Conservation (phyloP, 2,329 filamentous ascomycete species). For the Paraconiothyrium sp. region DNA sequence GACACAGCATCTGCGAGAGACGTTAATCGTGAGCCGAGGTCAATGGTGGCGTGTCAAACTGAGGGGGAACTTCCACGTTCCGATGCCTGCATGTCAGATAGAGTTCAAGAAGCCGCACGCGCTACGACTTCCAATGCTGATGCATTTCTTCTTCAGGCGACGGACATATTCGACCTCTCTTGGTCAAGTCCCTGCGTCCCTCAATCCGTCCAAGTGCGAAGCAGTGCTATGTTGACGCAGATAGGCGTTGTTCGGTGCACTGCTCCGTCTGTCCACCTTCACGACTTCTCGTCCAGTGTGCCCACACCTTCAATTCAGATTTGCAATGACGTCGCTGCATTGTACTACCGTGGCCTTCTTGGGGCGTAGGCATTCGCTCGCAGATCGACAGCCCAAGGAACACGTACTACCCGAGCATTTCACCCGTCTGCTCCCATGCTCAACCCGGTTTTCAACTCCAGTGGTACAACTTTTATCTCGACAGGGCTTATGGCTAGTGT, state of each 20-base stretch:
- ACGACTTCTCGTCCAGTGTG: constrained; percentile 14
- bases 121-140: constrained; percentile 16
- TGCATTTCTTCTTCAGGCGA: constrained; percentile 10
- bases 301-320: constrained; percentile 11
- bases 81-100: constrained; percentile 16
- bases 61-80: constrained; percentile 14
- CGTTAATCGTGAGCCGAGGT: constrained; percentile 18
- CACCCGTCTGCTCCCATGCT: neutral
- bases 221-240: neutral
- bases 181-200: neutral
- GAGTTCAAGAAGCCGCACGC: constrained; percentile 20
- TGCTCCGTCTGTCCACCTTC: neutral
- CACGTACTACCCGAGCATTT: constrained; percentile 12
- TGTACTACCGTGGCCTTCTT: constrained; percentile 17
- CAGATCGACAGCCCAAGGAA: neutral
- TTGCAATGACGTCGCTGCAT: constrained; percentile 1
- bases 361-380: neutral
- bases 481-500: neutral
- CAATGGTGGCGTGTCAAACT: neutral
- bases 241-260: neutral
- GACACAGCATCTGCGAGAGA: constrained; percentile 22
- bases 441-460: neutral
- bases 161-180: constrained; percentile 12
- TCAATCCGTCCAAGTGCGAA: neutral
- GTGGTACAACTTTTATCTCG: neutral